A percentile compares a stretch with the other conserved stretches of the same genome.
Conservation (phyloP, 2,329 filamentous ascomycete genomes). For the Arthrobotrys pseudoclavata region DNA sequence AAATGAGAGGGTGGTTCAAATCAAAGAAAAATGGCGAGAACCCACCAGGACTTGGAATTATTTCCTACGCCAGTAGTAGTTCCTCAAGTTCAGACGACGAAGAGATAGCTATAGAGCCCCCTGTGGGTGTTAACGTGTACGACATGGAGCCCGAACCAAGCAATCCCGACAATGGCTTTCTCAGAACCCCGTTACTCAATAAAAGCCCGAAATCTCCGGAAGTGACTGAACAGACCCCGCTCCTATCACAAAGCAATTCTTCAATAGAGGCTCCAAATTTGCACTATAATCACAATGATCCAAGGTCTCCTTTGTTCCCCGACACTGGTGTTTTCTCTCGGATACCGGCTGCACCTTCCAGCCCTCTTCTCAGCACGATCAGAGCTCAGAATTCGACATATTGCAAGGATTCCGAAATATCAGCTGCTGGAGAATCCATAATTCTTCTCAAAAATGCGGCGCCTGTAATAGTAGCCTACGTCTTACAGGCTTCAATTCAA, state of each 20-base stretch:
- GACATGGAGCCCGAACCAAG: slow-evolving; percentile 15
- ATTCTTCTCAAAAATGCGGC: slow-evolving; percentile 77
- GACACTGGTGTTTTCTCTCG: slow-evolving; percentile 12
- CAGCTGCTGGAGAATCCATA: slow-evolving; percentile 72
- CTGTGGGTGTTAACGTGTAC: neutral
- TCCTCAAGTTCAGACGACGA: slow-evolving; percentile 48
- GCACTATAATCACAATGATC: slow-evolving; percentile 20
- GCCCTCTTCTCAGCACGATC: neutral
- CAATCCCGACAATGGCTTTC: slow-evolving; percentile 9
- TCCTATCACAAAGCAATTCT: slow-evolving; percentile 18
- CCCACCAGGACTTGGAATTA: slow-evolving; percentile 28
- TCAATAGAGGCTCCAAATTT: neutral
- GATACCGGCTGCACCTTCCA: neutral
- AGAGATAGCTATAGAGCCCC: neutral
- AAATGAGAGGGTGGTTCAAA: slow-evolving; percentile 49
- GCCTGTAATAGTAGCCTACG: slow-evolving; percentile 86
- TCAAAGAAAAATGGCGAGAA: slow-evolving; percentile 26
- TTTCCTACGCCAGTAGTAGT: slow-evolving; percentile 40
- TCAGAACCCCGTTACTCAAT: neutral
- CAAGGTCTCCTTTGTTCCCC: slow-evolving; percentile 9
- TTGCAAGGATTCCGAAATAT: slow-evolving; percentile 5
- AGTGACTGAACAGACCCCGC: slow-evolving; percentile 24
- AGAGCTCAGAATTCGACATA: slow-evolving; percentile 2
- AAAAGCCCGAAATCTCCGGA: slow-evolving; percentile 34
- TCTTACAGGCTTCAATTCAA: slow-evolving; percentile 86